These are phyloP conservation scores for Cyberlindnera euphorbiae DNA, from an alignment of 805 yeast genomes.

Conservation along the genomic window DNA sequence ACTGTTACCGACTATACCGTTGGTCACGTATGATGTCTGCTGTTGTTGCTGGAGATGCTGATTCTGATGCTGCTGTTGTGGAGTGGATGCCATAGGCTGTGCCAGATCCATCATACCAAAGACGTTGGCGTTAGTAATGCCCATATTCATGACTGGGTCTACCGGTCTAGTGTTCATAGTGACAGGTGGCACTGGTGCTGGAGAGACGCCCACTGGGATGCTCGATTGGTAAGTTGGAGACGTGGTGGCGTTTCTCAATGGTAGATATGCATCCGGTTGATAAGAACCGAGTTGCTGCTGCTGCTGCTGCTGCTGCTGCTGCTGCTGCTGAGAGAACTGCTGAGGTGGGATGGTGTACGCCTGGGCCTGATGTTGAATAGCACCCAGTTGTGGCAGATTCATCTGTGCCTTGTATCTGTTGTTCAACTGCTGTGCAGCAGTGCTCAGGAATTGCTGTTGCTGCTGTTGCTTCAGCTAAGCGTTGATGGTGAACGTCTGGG, in stretches of 20 bases:
- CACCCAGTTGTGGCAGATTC: too few species aligned
- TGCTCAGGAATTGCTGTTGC: constrained; percentile 19
- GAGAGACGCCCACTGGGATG: constrained; percentile 13
- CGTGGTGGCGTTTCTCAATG: constrained; percentile 18
- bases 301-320: constrained; percentile 7
- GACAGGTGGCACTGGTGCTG: constrained; percentile 16
- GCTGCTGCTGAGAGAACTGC: constrained; percentile 5
- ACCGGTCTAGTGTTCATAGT: too few species aligned
- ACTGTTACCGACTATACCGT: too few species aligned
- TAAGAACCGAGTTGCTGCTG: constrained; percentile 11
- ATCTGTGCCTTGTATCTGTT: constrained; percentile 15
- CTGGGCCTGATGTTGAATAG: constrained; percentile 6
- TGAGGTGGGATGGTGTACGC: not conserved
- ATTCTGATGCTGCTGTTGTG: too few species aligned
- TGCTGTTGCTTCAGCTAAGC: constrained; percentile 25
- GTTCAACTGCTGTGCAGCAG: constrained; percentile 17
- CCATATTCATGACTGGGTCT: too few species aligned
- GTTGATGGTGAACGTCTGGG: constrained; percentile 18
- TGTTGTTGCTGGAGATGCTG: too few species aligned
- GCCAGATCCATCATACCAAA: too few species aligned
- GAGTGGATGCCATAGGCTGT: too few species aligned
- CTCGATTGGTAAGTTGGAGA: constrained; percentile 14
- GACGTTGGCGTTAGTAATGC: too few species aligned
- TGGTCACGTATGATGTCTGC: too few species aligned
- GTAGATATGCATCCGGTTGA: not conserved